phyloP scores from a whole-genome alignment of 2,329 filamentous ascomycete genomes.

The Aspergillus japonicus region DNA sequence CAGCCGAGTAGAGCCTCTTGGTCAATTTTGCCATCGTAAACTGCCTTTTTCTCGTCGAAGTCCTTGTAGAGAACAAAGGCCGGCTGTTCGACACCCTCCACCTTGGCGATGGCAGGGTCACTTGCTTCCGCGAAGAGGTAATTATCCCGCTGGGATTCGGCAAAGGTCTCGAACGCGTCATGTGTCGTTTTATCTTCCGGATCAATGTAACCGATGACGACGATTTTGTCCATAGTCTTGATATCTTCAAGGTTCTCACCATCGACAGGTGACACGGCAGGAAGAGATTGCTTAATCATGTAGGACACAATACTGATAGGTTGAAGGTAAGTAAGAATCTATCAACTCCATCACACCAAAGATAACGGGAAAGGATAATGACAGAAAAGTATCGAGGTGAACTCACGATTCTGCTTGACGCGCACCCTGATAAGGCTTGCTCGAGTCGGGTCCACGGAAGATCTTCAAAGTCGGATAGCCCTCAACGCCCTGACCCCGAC shows the following conservation, averaged over 20 bases:
- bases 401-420: constrained; percentile 74
- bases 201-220: constrained; percentile 84
- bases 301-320: constrained; percentile 65
- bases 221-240: constrained; percentile 97
- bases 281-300: constrained; percentile 98
- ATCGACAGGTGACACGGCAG: constrained; percentile 79
- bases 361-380: neutral
- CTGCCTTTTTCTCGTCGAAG: constrained; percentile 93
- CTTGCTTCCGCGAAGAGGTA: constrained; percentile 89
- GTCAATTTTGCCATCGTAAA: constrained; percentile 79
- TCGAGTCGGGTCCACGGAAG: constrained; percentile 85
- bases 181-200: constrained; percentile 79
- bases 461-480: constrained; percentile 99
- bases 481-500: constrained; percentile 85
- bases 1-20: constrained; percentile 77
- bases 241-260: constrained; percentile 87
- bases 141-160: constrained; percentile 77
- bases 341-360: neutral
- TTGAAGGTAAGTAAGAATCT: neutral
- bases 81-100: constrained; percentile 84
- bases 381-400: neutral
- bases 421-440: constrained; percentile 80
- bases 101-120: constrained; percentile 80
- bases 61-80: constrained; percentile 93
- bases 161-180: constrained; percentile 73